Evolutionary conservation across 1,139 yeast species (phyloP).

Genomic region (Protomyces inundatus): DNA sequence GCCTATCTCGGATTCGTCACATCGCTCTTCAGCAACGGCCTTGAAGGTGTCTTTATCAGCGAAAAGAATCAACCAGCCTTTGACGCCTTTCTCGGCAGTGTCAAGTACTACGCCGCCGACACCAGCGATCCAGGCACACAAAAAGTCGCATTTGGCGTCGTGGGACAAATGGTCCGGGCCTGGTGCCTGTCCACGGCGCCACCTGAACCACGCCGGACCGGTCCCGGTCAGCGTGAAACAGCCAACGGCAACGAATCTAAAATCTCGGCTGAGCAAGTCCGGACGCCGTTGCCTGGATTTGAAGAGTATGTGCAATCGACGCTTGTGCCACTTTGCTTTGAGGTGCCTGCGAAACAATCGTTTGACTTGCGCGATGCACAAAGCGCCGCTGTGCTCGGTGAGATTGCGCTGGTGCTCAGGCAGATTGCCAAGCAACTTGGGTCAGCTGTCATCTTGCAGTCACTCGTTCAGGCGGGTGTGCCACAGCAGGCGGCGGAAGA

Average conservation of each 20-base stretch:
- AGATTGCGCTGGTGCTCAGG: slow-evolving; percentile 65
- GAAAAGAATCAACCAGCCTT: slow-evolving; percentile 53
- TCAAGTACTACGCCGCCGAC: slow-evolving; percentile 64
- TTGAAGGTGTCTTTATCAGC: slow-evolving; percentile 69
- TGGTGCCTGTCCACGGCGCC: slow-evolving; percentile 24
- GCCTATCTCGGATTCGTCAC: slow-evolving; percentile 65
- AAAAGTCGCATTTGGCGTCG: slow-evolving; percentile 64
- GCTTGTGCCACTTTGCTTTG: slow-evolving; percentile 65
- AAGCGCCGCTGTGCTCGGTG: slow-evolving; percentile 66
- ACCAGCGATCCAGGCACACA: slow-evolving; percentile 50
- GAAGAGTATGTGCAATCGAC: slow-evolving; percentile 65
- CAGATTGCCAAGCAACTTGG: slow-evolving; percentile 36
- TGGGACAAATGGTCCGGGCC: slow-evolving; percentile 53
- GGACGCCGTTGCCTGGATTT: slow-evolving; percentile 50
- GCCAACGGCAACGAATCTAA: slow-evolving; percentile 38
- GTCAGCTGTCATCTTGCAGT: not conserved
- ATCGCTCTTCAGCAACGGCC: slow-evolving; percentile 67
- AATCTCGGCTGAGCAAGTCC: not conserved
- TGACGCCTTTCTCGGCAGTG: slow-evolving; percentile 57
- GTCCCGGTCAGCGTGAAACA: slow-evolving; percentile 37
- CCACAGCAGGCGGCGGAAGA: slow-evolving; percentile 3
- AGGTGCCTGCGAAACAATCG: slow-evolving; percentile 67
- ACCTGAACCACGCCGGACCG: not conserved
- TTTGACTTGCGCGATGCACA: slow-evolving; percentile 75
- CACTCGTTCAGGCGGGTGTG: slow-evolving; percentile 10